A percentile compares a stretch with the other conserved stretches of the same genome.
Conservation (phyloP, 106 monocot genomes). For the Vanilla planifolia region DNA sequence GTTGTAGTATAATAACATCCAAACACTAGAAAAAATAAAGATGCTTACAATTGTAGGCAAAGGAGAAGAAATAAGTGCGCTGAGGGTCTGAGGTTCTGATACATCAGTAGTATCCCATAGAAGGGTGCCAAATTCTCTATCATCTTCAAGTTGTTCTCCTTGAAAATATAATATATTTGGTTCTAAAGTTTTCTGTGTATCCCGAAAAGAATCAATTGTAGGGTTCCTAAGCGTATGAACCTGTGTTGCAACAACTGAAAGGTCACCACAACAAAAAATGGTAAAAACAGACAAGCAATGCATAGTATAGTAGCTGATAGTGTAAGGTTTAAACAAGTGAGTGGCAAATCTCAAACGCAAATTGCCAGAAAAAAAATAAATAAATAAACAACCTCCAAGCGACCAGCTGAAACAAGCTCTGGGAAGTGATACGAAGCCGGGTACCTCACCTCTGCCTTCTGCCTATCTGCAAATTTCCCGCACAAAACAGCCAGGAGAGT, state of each 20-base stretch:
- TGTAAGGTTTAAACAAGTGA: not conserved
- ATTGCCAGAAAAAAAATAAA: not conserved
- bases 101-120: constrained; percentile 51
- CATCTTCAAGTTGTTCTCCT: constrained; percentile 64
- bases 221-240: constrained; percentile 84
- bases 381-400: constrained; percentile 55
- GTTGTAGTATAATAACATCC: not conserved
- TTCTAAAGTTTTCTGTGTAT: constrained; percentile 35
- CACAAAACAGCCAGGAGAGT: constrained; percentile 79
- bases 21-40: not conserved
- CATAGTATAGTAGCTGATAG: not conserved
- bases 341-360: not conserved
- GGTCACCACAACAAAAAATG: not conserved
- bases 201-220: constrained; percentile 53
- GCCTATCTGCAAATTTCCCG: constrained; percentile 31
- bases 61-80: constrained; percentile 55
- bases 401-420: constrained; percentile 69
- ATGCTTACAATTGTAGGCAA: constrained; percentile 79
- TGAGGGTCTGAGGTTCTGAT: constrained; percentile 51
- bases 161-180: constrained; percentile 80
- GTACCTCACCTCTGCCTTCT: constrained; percentile 12
- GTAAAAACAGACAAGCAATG: not conserved
- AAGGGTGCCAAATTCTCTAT: constrained; percentile 67
- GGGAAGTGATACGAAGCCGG: constrained; percentile 54
- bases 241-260: constrained; percentile 34